Evolutionary conservation across 768 basidiomycete species (phyloP), one percentile per base, ranked within the genome.

Genomic region (Termitomyces sp.): DNA sequence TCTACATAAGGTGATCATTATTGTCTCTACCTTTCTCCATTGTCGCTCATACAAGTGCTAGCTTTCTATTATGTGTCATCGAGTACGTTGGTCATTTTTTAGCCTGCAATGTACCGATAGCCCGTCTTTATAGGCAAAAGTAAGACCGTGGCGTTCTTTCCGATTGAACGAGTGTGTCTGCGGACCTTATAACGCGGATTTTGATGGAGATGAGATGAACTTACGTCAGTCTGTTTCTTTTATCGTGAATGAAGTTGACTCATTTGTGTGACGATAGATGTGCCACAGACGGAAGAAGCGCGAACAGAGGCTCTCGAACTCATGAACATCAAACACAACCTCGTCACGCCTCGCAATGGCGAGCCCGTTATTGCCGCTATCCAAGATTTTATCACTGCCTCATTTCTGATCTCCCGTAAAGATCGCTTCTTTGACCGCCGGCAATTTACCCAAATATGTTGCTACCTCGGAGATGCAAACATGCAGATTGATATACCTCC

Each of bases 191-290:
- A 98, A 98, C 68, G 97, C 97, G 50, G 97, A 99, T 78, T 99
- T 99, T 63, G 97, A 99, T 69, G 97, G 97, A 60, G 97, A 99
- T 69, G 97, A 99, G 71, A 99, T 99, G 97, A 99, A 99, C 73
- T 77, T 99, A 66, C 97, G 96, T 95, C 66, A 66, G 92, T 69
- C 8, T 30, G 32, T 47, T 59, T 14, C 38, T 30, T 28, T 53
- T 18, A 24, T 32, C 38, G 40, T 4, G 61, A 49, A 20, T 20
- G n/a, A 28, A 48, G 38, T 60, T 51, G 32, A 40, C 22, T 52
- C 45, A 63, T 47, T 59, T 38, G 4, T 10, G 55, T 47, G 22
- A 7, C 61, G 32, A 47, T 33, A 98, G 95, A 99, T 72, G 93
- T 99, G 2, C 97, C 97, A 0, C 97, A 99, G 72, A 99, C 97